phyloP scores from a whole-genome alignment of 306 rosid genomes.

The Fragaria iinumae region DNA sequence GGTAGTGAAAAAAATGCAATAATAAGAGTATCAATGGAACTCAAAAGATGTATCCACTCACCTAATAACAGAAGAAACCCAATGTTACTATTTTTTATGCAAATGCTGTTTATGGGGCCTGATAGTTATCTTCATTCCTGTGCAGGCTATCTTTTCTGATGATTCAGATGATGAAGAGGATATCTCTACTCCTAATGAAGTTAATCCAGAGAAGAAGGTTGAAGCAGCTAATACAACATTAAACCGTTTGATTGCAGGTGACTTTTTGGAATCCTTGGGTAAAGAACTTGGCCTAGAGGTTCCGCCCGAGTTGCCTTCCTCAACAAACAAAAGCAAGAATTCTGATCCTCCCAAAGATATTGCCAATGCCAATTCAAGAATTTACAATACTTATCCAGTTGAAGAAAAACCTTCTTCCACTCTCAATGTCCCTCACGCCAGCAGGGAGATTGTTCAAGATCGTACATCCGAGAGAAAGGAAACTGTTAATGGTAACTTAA shows the following conservation, averaged over 20 bases:
- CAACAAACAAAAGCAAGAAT: constrained; percentile 40
- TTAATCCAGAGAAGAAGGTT: constrained; percentile 71
- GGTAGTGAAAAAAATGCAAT: not conserved
- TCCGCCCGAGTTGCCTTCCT: constrained; percentile 69
- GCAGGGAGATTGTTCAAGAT: constrained; percentile 31
- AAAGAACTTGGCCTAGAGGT: constrained; percentile 93
- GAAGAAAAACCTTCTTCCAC: constrained; percentile 29
- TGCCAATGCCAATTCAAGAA: constrained; percentile 34
- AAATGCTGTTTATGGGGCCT: constrained; percentile 6
- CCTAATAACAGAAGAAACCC: not conserved
- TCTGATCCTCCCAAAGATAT: constrained; percentile 42
- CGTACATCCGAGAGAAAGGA: constrained; percentile 34
- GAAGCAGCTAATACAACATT: constrained; percentile 83
- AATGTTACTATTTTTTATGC: constrained; percentile 20
- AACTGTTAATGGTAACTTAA: constrained; percentile 32
- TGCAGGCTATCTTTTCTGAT: constrained; percentile 97
- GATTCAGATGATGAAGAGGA: constrained; percentile 78
- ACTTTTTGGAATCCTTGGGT: constrained; percentile 94
- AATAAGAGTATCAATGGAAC: not conserved
- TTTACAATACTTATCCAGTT: constrained; percentile 17
- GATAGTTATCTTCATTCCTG: constrained; percentile 17
- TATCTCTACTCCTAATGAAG: constrained; percentile 38
- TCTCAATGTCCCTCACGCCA: constrained; percentile 25
- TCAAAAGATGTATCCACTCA: not conserved
- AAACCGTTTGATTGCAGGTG: constrained; percentile 90